Percentiles rank a stretch among this genome's conserved stretches.
phyloP scores from a whole-genome alignment of 108 stramenopile species.

The Aurantiochytrium sp. region DNA sequence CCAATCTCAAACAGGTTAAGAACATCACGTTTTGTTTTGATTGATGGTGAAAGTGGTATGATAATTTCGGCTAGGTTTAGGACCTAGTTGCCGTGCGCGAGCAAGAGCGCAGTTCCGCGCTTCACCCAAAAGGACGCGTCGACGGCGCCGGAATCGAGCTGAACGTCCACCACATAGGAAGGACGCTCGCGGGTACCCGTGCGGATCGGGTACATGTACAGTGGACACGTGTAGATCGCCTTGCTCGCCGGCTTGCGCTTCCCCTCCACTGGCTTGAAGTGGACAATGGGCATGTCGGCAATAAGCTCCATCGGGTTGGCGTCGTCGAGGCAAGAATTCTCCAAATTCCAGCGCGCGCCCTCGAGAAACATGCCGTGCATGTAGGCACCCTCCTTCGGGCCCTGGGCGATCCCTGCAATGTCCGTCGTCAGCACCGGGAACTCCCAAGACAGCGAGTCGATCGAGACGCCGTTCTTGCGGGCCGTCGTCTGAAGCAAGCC shows the following conservation, averaged over 20 bases:
- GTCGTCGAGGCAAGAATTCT: constrained; percentile 51
- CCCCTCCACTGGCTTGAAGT: constrained; percentile 64
- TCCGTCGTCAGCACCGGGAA: constrained; percentile 39
- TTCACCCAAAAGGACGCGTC: constrained; percentile 60
- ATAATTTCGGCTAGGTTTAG: too few species aligned
- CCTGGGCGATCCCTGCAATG: background rate
- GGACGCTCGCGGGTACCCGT: constrained; percentile 65
- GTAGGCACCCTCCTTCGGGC: constrained; percentile 64
- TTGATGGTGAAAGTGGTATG: too few species aligned
- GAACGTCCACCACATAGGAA: constrained; percentile 52
- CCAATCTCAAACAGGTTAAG: too few species aligned
- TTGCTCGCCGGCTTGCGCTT: constrained; percentile 53
- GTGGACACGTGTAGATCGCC: constrained; percentile 54
- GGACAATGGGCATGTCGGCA: constrained; percentile 60
- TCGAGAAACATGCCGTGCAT: constrained; percentile 58
- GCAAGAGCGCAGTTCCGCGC: constrained; percentile 59
- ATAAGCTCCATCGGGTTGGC: constrained; percentile 62
- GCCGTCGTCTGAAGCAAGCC: constrained; percentile 62
- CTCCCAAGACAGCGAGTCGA: constrained; percentile 61
- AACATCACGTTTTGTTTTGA: too few species aligned
- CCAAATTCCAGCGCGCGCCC: constrained; percentile 58
- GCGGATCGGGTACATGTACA: constrained; percentile 66
- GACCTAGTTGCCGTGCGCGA: constrained; percentile 37
- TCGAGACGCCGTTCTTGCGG: constrained; percentile 57
- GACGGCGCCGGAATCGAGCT: constrained; percentile 46